A percentile compares a stretch with the other conserved stretches of the same genome.
Evolutionary conservation across 2,329 filamentous ascomycete genomes (phyloP).

Genomic region (Cylindrodendrum hubeiense): DNA sequence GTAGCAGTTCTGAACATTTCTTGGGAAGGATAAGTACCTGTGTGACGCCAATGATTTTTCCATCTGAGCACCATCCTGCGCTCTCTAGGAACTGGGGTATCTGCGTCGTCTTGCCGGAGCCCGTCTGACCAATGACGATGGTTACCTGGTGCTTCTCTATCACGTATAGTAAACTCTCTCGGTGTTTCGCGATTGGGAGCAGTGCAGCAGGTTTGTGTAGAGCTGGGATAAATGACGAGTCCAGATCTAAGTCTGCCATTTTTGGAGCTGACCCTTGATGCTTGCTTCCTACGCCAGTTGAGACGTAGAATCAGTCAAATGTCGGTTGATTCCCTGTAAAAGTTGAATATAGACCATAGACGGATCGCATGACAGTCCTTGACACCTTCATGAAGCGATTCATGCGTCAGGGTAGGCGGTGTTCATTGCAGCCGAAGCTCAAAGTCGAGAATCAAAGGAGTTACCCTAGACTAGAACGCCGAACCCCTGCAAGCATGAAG

Average conservation of each 20-base stretch:
- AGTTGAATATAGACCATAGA: neutral
- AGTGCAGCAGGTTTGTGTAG: constrained; percentile 87
- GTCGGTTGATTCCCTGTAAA: neutral
- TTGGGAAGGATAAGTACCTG: constrained; percentile 71
- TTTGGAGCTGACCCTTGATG: neutral
- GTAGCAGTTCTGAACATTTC: constrained; percentile 20
- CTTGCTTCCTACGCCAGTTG: neutral
- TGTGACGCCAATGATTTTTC: constrained; percentile 87
- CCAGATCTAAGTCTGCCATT: constrained; percentile 70
- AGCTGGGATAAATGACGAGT: constrained; percentile 77
- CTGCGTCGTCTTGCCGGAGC: constrained; percentile 95
- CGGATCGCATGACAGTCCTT: neutral
- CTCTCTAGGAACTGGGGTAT: constrained; percentile 91
- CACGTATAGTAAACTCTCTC: constrained; percentile 83
- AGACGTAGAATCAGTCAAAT: neutral
- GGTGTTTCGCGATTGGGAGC: constrained; percentile 88
- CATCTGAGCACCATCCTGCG: constrained; percentile 88
- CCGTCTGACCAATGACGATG: constrained; percentile 93
- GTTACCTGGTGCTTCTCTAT: constrained; percentile 88
- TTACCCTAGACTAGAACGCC: constrained; percentile 15
- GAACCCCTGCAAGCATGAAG: constrained; percentile 26
- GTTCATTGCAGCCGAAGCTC: neutral
- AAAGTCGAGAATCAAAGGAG: neutral
- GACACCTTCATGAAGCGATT: constrained; percentile 1
- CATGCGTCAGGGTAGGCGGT: neutral